A percentile compares a stretch with the other conserved stretches of the same genome.
Conservation (phyloP, 208 protist genomes). For the Trypanosoma platydactyli region DNA sequence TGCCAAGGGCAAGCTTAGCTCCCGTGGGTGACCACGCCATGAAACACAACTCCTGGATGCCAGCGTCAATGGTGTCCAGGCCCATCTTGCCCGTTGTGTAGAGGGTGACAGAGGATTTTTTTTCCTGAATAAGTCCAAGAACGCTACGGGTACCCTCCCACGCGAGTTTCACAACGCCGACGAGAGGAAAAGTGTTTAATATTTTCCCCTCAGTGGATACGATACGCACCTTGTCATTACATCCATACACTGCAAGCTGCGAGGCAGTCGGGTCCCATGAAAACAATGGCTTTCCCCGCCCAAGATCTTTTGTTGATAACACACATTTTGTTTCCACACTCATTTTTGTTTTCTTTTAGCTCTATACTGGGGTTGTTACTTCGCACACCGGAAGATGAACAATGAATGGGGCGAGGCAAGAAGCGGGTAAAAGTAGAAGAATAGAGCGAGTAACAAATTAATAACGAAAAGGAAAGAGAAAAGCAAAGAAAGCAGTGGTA, state of each 20-base stretch:
- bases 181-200: conserved; percentile 74
- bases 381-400: neutral
- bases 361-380: no score
- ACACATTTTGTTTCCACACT: conserved; percentile 77
- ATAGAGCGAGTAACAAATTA: no score
- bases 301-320: conserved; percentile 52
- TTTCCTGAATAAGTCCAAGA: conserved; percentile 87
- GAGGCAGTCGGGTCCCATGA: conserved; percentile 71
- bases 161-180: conserved; percentile 67
- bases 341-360: conserved; percentile 41
- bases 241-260: conserved; percentile 73
- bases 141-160: conserved; percentile 90
- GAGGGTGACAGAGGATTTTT: conserved; percentile 66
- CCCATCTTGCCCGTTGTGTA: conserved; percentile 74
- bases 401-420: neutral
- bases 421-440: neutral
- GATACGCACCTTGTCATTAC: conserved; percentile 81
- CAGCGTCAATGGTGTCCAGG: conserved; percentile 82
- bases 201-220: conserved; percentile 71
- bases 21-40: conserved; percentile 87
- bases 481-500: neutral
- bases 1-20: conserved; percentile 84
- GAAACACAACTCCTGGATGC: conserved; percentile 84
- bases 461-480: neutral
- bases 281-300: conserved; percentile 65